Evolutionary conservation across 2,329 filamentous ascomycete genomes (phyloP).

Genomic region (Diplodia mutila): DNA sequence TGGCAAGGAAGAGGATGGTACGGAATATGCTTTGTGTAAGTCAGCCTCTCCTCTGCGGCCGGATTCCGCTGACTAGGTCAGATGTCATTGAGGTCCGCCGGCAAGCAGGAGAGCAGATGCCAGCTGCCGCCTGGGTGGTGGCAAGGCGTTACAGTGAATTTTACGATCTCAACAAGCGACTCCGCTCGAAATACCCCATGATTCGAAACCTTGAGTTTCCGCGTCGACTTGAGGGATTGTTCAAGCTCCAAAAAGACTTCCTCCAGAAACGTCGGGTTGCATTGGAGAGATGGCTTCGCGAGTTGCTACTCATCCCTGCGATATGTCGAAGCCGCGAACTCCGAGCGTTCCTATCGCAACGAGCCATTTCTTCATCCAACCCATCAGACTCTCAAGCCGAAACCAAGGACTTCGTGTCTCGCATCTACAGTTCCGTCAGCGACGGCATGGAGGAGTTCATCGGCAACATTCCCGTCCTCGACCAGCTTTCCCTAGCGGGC

Average conservation of each 20-base stretch:
- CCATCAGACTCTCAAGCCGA: slow-evolving; percentile 68
- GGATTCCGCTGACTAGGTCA: slow-evolving; percentile 36
- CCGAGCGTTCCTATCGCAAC: slow-evolving; percentile 85
- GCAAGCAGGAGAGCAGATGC: slow-evolving; percentile 92
- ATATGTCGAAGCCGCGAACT: slow-evolving; percentile 93
- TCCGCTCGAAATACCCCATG: slow-evolving; percentile 82
- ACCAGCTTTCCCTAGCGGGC: slow-evolving; percentile 89
- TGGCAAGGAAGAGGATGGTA: slow-evolving; percentile 86
- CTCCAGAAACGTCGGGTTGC: slow-evolving; percentile 83
- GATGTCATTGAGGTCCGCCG: slow-evolving; percentile 88
- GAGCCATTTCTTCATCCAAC: slow-evolving; percentile 73
- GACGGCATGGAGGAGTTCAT: slow-evolving; percentile 98
- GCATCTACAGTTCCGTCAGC: slow-evolving; percentile 94
- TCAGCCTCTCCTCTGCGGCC: slow-evolving; percentile 18
- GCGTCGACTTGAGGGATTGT: slow-evolving; percentile 77
- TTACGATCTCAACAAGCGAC: slow-evolving; percentile 87
- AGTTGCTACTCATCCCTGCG: slow-evolving; percentile 83
- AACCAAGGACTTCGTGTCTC: slow-evolving; percentile 79
- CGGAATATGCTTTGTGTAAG: slow-evolving; percentile 85
- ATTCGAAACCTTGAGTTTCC: slow-evolving; percentile 92
- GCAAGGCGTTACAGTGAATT: slow-evolving; percentile 97
- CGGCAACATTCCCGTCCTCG: slow-evolving; percentile 91
- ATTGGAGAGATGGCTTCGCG: slow-evolving; percentile 77
- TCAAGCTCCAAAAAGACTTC: slow-evolving; percentile 97
- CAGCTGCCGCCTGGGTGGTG: slow-evolving; percentile 91